Conservation (phyloP, 1,284 basidiomycete species). For the Sporisorium iseilematis-ciliati region DNA sequence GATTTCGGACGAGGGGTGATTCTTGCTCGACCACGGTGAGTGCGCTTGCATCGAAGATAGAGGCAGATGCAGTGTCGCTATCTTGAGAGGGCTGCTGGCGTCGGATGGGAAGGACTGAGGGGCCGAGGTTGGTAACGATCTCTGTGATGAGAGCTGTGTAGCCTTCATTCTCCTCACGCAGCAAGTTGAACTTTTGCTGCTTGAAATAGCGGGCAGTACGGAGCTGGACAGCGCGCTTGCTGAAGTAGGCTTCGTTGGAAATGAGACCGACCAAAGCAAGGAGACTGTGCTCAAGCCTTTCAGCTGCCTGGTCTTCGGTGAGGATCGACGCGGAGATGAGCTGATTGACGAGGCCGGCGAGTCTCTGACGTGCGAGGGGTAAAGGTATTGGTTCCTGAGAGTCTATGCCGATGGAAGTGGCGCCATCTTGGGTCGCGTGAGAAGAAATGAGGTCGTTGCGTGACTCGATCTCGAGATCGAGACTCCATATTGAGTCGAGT, state of each 20-base stretch:
- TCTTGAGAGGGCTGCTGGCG: slow-evolving; percentile 64
- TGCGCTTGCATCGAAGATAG: slow-evolving; percentile 18
- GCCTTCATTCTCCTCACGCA: slow-evolving; percentile 96
- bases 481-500: slow-evolving; percentile 60
- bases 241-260: slow-evolving; percentile 54
- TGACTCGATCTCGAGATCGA: slow-evolving; percentile 62
- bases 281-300: slow-evolving; percentile 56
- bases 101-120: slow-evolving; percentile 75
- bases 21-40: slow-evolving; percentile 57
- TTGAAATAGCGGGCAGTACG: slow-evolving; percentile 77
- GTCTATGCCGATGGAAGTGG: slow-evolving; percentile 10
- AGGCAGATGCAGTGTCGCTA: neutral
- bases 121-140: slow-evolving; percentile 82
- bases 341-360: slow-evolving; percentile 31
- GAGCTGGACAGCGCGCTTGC: slow-evolving; percentile 60
- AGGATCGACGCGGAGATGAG: slow-evolving; percentile 24
- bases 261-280: slow-evolving; percentile 53
- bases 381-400: slow-evolving; percentile 20
- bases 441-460: slow-evolving; percentile 42
- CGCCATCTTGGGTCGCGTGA: neutral
- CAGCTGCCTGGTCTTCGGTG: slow-evolving; percentile 18
- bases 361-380: slow-evolving; percentile 33
- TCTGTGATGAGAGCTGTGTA: slow-evolving; percentile 92
- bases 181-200: slow-evolving; percentile 97
- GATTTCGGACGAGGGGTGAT: slow-evolving; percentile 43